A percentile compares a stretch with the other conserved stretches of the same genome.
These are phyloP conservation scores for Phlebiopsis gigantea DNA, from an alignment of 768 basidiomycete genomes.

Conservation along the genomic window DNA sequence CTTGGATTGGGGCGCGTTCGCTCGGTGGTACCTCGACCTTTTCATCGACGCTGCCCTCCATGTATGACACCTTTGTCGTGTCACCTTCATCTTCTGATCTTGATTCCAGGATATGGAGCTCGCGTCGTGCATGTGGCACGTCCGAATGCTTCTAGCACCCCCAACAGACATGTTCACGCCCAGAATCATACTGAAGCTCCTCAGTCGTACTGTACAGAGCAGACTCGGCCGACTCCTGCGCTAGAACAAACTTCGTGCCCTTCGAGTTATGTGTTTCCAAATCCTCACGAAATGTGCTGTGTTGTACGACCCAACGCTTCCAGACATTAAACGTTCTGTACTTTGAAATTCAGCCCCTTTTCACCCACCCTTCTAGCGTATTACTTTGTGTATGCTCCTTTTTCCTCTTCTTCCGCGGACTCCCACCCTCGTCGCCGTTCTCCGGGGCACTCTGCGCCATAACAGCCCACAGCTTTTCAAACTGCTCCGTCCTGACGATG, in stretches of 20 bases:
- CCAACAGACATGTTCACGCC: slow-evolving; percentile 13
- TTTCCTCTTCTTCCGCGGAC: slow-evolving; percentile 17
- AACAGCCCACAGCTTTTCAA: slow-evolving; percentile 22
- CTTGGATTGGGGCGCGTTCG: slow-evolving; percentile 8
- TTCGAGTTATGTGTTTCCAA: no score
- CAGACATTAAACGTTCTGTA: background rate
- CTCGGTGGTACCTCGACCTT: slow-evolving; percentile 12
- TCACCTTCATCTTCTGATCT: background rate
- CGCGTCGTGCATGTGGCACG: slow-evolving; percentile 15
- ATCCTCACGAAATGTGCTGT: no score
- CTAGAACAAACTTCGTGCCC: background rate
- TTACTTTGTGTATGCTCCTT: slow-evolving; percentile 16
- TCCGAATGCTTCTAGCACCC: slow-evolving; percentile 11
- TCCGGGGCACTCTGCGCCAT: slow-evolving; percentile 7
- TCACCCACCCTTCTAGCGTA: slow-evolving; percentile 23
- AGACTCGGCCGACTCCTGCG: background rate
- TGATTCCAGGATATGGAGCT: slow-evolving; percentile 5
- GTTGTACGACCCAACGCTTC: background rate
- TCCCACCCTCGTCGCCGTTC: background rate
- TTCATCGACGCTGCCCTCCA: slow-evolving; percentile 14
- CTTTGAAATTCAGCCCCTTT: background rate
- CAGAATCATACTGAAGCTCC: slow-evolving; percentile 3
- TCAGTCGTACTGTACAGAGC: background rate
- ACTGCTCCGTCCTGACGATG: slow-evolving; percentile 29
- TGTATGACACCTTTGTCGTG: background rate